Percentiles rank a stretch among this genome's conserved stretches.
phyloP scores from a whole-genome alignment of 176 grass and related monocot genomes.

The bread wheat (Triticum aestivum) region DNA sequence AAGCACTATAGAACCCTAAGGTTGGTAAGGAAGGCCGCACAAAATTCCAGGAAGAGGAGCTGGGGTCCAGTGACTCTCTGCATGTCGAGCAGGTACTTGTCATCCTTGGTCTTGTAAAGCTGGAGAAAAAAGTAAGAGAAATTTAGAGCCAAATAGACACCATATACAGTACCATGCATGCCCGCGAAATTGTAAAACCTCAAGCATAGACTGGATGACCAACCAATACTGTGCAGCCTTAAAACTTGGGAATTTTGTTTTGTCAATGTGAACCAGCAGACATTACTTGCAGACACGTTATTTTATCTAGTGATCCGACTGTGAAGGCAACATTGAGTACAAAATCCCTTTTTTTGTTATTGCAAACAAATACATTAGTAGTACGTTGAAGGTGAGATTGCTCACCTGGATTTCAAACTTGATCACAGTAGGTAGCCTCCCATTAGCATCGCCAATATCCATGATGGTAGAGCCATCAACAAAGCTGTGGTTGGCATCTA shows the following conservation, averaged over 20 bases:
- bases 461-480: slow-evolving; percentile 49
- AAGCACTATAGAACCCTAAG: slow-evolving; percentile 66
- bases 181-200: background rate
- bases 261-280: background rate
- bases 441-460: slow-evolving; percentile 52
- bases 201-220: background rate
- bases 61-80: slow-evolving; percentile 82
- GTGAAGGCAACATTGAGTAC: background rate
- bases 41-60: slow-evolving; percentile 84
- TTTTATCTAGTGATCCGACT: background rate
- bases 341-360: background rate
- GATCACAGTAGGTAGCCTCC: slow-evolving; percentile 46
- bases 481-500: too few relatives aligned
- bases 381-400: background rate
- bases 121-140: slow-evolving; percentile 33
- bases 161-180: background rate
- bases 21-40: slow-evolving; percentile 76
- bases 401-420: slow-evolving; percentile 97
- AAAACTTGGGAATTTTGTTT: background rate
- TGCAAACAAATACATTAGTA: background rate
- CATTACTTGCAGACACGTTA: background rate
- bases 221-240: background rate
- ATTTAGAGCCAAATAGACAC: background rate
- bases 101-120: slow-evolving; percentile 88
- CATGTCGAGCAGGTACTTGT: slow-evolving; percentile 83